Evolutionary conservation across 257 asterid species (phyloP).

Genomic region (Primulina tabacum): DNA sequence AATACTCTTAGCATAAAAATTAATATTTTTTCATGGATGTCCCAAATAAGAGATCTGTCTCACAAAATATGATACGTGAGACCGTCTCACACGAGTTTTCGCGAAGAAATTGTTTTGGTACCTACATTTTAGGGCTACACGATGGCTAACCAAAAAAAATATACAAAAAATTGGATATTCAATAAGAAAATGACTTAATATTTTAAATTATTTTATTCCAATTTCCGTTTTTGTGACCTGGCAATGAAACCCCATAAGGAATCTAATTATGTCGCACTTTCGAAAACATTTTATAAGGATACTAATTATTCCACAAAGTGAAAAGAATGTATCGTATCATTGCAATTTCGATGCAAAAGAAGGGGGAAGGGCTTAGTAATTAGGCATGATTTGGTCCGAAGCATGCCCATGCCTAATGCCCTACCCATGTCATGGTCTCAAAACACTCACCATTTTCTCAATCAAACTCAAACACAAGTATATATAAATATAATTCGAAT

Average conservation of each 20-base stretch:
- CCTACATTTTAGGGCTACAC: too few species aligned
- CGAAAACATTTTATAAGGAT: background rate
- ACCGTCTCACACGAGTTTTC: too few species aligned
- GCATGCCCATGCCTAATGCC: constrained; percentile 57
- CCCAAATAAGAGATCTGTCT: too few species aligned
- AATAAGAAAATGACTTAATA: too few species aligned
- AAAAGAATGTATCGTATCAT: constrained; percentile 31
- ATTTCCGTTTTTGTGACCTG: background rate
- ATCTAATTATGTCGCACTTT: constrained; percentile 26
- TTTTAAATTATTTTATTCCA: background rate
- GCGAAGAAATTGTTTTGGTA: too few species aligned
- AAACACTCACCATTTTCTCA: constrained; percentile 33
- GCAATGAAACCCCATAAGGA: constrained; percentile 5
- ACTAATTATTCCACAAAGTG: constrained; percentile 17
- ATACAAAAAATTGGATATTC: too few species aligned
- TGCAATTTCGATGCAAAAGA: constrained; percentile 39
- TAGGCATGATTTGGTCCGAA: constrained; percentile 54
- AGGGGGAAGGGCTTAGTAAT: constrained; percentile 38
- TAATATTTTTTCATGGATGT: too few species aligned
- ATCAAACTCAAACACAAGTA: too few species aligned
- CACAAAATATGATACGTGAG: too few species aligned
- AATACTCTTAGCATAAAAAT: too few species aligned
- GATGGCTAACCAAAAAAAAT: too few species aligned
- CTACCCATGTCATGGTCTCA: constrained; percentile 38
- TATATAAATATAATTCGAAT: too few species aligned